Base-by-base conservation (phyloP, 2,329 filamentous ascomycete genomes). In the Exophiala sp. region DNA sequence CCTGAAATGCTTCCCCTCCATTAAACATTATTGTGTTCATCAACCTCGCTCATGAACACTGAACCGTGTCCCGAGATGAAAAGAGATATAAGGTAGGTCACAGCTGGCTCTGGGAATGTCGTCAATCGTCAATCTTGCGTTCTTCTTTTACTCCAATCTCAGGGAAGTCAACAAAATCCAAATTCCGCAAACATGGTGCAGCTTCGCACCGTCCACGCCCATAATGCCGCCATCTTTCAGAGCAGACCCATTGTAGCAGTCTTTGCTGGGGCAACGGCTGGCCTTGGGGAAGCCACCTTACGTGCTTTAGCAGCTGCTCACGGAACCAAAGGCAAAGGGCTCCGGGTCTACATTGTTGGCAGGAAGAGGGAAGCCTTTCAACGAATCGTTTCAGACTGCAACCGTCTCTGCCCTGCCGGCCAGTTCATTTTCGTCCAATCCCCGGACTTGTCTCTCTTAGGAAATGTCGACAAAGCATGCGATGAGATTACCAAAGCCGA, bases 401-500 rank as follows among this genome's bases (percentile, higher is more conserved):
- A 69, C 47, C 55, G 59, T 11, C 49, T 77, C 12, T 80, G 78
- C 51, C 69, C 76, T 0, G 67, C 72, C 10, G 76, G 74, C 5
- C 62, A 69, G 7, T 76, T 74, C 54, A 69, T 62, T n/a, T 81
- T 80, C 63, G 63, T 78, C 14, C 61, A 69, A 38, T 68, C 68
- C n/a, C 42, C 12, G 18, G 76, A 81, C 55, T 66, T 77, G 3
- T 71, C 72, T 29, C 66, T 80, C 35, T 61, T 82, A n/a, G 65
- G 63, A 12, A 73, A 71, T 20, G 77, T 81, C 2, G 78, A 81
- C 58, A 65, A 71, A 5, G 71, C 75, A 1, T 81, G 78, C 63
- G 66, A 69, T 5, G 72, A 81, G 47, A 79, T 85, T 52, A 69
- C 68, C 54, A 62, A 66, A 29, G 76, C 75, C 55, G 81, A 84